Base-by-base conservation (phyloP, 208 protist species). In the Acanthamoeba polyphaga region DNA sequence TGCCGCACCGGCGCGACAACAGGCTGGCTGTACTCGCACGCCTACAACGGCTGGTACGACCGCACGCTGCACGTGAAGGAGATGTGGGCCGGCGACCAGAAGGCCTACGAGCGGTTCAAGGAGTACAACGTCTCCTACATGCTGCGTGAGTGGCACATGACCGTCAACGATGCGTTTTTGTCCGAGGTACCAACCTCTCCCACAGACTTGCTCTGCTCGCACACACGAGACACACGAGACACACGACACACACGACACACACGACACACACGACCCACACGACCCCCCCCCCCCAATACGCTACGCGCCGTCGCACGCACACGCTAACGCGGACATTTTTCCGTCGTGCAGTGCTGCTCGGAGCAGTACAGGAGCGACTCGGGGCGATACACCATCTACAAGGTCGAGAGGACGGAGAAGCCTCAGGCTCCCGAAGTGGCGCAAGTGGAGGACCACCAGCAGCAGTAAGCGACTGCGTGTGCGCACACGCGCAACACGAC, bases 71-170 rank as follows among this genome's bases (percentile, higher is more conserved):
- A 90, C 84, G 84, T 90, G 22, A 90, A 90, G 84, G 55, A 90
- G 34, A 70, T 90, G 84, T 90, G 84, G 84, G 27, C 70, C n/a
- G 84, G 84, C 7, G 60, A 62, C 17, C 5, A 7, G 0, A 38
- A 38, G n/a, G 84, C 84, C 29, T 90, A 70, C 32, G 43, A 38
- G 84, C 4, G 60, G 55, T 70, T 90, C 84, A 27, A 38, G 84
- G 9, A 32, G 24, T 90, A 90, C 55, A 90, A 90, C 84, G 60
- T 90, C 55, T 32, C 17, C 49, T 90, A 66, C 84, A 17, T 90
- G 84, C 51, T 90, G 19, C 84, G 84, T 10, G 84, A 90, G 60
- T 90, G 84, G 84, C 84, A 90, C 84, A 90, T 90, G 84, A 70
- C 29, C 55, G 60, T 90, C 51, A 90, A 90, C 84, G 74, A 82